Evolutionary conservation across 2,329 filamentous ascomycete genomes (phyloP), one percentile per base, ranked within the genome.

Genomic region (Ramularia collo-cygni): DNA sequence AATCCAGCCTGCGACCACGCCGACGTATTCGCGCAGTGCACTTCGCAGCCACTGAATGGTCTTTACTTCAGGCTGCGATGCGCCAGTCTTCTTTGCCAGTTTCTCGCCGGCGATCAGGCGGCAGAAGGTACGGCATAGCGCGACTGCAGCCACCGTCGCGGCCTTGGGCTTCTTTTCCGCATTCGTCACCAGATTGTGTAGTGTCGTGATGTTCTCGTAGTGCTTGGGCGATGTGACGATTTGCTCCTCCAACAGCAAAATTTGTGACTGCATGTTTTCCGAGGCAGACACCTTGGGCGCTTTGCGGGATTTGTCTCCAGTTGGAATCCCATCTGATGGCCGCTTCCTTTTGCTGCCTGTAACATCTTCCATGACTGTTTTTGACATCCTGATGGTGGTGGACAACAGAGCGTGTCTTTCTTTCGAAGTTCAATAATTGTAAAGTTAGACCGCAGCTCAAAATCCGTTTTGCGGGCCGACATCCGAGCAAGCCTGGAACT

Each of bases 171-270:
- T 71, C 3, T 76, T 69, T 30, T 81, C 75, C 2, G 69, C 62
- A 13, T 74, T 68, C 14, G 68, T 60, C 2, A 72, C 63, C 18
- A 68, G 66, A 26, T 66, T 68, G 32, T 94, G 69, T 27, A 96
- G 67, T 8, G 74, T 76, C 6, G 78, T 74, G 56, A 96, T 90
- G 59, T 94, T 87, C 70, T 95, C 94, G 72, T 93, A 94, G 65
- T 95, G 77, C 63, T 88, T 86, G 57, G 80, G 84, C 35, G 88
- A 94, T 62, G 92, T 81, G 46, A 88, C 66, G 40, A 96, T 88
- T 42, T 85, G 81, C 48, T 77, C 72, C 66, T 95, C 89, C 39
- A 95, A 74, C 38, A 77, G 67, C 29, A 90, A 66, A 43, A 95
- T 85, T 47, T 78, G 75, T 40, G 76, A 72, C 58, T 82, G 75